Percentiles rank a stretch among this genome's conserved stretches.
phyloP scores from a whole-genome alignment of 2,329 filamentous ascomycete species.

The Samsoniella hepiali region DNA sequence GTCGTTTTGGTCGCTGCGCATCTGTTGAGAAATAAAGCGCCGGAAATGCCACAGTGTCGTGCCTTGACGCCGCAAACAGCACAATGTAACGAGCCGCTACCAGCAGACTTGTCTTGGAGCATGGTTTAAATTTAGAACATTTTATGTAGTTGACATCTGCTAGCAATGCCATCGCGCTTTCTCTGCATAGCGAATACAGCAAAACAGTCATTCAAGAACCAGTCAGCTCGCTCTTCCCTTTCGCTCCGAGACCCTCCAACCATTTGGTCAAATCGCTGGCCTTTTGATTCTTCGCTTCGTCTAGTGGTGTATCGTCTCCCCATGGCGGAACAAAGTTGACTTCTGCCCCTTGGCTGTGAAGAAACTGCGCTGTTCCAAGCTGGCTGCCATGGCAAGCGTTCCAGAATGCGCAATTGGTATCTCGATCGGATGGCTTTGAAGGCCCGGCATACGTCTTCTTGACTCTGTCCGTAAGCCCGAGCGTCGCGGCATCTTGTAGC shows the following conservation, averaged over 20 bases:
- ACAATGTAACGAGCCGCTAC: too few species aligned
- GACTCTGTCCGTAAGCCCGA: slow-evolving; percentile 20
- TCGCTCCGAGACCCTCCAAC: slow-evolving; percentile 14
- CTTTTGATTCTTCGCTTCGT: slow-evolving; percentile 15
- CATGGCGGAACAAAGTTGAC: slow-evolving; percentile 37
- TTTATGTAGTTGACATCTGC: too few species aligned
- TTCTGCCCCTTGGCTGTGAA: slow-evolving; percentile 15
- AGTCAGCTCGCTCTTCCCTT: not conserved
- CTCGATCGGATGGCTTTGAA: slow-evolving; percentile 3
- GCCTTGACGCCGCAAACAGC: too few species aligned
- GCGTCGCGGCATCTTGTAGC: slow-evolving; percentile 21
- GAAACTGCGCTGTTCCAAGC: slow-evolving; percentile 18
- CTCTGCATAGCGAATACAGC: not conserved
- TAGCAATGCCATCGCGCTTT: too few species aligned
- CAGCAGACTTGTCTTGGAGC: too few species aligned
- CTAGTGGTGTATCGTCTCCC: slow-evolving; percentile 44
- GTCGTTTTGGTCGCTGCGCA: too few species aligned
- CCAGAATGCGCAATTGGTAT: slow-evolving; percentile 20
- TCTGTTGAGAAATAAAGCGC: too few species aligned
- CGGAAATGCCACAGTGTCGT: too few species aligned
- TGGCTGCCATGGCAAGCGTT: slow-evolving; percentile 23
- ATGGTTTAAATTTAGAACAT: too few species aligned
- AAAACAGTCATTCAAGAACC: not conserved
- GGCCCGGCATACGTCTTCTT: slow-evolving; percentile 5
- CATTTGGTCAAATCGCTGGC: slow-evolving; percentile 16